Conservation (phyloP, 78 protist species). For the Isochrysis galbana region DNA sequence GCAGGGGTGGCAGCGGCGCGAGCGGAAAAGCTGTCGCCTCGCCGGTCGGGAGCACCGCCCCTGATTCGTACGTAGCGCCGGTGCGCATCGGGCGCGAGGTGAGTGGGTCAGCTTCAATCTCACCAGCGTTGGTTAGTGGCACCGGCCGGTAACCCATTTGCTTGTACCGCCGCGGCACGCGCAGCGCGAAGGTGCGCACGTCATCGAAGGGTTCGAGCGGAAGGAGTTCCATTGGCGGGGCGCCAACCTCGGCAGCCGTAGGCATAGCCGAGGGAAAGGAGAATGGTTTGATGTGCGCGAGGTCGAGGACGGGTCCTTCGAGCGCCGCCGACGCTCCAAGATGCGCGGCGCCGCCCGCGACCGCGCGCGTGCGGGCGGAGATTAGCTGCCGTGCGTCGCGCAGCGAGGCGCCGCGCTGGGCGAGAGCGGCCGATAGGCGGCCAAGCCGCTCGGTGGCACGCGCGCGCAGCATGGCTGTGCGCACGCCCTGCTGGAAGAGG, state of each 20-base stretch:
- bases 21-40: not conserved
- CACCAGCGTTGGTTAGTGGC: not conserved
- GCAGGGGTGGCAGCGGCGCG: not conserved
- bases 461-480: too few species aligned
- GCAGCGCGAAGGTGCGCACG: not conserved
- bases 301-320: not conserved
- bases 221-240: not conserved
- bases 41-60: not conserved
- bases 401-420: too few species aligned
- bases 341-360: too few species aligned
- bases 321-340: too few species aligned
- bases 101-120: not conserved
- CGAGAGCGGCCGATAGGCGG: too few species aligned
- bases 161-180: not conserved
- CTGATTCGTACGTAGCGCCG: not conserved
- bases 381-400: too few species aligned
- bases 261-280: not conserved
- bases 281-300: not conserved
- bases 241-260: not conserved
- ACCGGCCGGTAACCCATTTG: not conserved
- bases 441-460: not conserved
- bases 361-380: too few species aligned
- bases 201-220: not conserved
- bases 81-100: not conserved
- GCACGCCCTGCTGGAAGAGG: not conserved